Percentiles rank a stretch among this genome's conserved stretches.
These are phyloP conservation scores for Salvia sclarea DNA, from an alignment of 305 asterid genomes.

Conservation along the genomic window DNA sequence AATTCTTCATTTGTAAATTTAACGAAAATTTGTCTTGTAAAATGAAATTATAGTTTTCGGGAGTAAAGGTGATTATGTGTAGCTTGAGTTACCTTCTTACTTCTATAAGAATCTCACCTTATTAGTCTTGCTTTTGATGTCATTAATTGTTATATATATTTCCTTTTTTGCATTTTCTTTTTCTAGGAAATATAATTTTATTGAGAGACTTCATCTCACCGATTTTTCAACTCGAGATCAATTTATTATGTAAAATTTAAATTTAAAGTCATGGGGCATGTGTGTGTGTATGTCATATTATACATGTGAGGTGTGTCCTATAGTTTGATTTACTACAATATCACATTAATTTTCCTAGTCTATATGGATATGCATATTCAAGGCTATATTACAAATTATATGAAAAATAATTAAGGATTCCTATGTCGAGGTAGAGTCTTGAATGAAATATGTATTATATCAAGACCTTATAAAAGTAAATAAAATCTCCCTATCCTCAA, in stretches of 20 bases:
- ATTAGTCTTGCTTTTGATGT: slow-evolving; percentile 7
- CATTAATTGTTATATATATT: slow-evolving; percentile 26
- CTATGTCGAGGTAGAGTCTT: neutral
- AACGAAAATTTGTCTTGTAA: neutral
- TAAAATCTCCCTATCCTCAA: too few relatives aligned
- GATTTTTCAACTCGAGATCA: slow-evolving; percentile 11
- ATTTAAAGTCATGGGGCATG: neutral
- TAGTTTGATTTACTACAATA: too few relatives aligned
- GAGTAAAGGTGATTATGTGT: too few relatives aligned
- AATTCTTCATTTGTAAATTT: neutral
- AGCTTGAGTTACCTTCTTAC: too few relatives aligned
- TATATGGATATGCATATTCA: neutral
- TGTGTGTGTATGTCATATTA: neutral
- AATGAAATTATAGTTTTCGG: neutral
- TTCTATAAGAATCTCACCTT: neutral
- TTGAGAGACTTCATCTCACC: neutral
- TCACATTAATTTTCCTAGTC: neutral
- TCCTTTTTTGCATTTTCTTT: neutral
- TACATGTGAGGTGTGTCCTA: too few relatives aligned
- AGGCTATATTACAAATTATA: neutral
- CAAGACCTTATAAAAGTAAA: too few relatives aligned
- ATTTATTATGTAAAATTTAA: neutral
- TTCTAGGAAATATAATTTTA: neutral
- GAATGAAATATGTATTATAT: neutral
- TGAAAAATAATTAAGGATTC: neutral